Evolutionary conservation across 2,329 filamentous ascomycete genomes (phyloP), one percentile per base, ranked within the genome.

Genomic region (Claviceps quebecensis): DNA sequence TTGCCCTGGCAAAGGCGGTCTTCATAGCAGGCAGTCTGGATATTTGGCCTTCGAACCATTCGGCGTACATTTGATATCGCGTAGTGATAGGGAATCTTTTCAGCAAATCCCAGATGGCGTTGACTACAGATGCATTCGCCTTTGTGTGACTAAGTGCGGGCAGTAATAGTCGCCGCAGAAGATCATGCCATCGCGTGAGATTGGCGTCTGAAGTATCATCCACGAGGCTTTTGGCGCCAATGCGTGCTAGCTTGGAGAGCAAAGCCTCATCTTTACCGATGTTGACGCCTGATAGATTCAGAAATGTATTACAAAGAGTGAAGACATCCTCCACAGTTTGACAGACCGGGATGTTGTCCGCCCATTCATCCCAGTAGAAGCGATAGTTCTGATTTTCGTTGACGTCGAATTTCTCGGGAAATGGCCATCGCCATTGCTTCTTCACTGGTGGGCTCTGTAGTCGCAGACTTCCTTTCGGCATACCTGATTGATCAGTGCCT

Each of bases 331-430:
- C 88, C 5, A 95, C 81, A 1, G 75, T 86, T 64, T 95, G 90
- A 62, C 93, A 98, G 19, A 95, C 71, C 0, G 93, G 94, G 45
- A 98, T 76, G 56, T 93, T 95, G 66, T 97, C 91, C 2, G 83
- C 77, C 93, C 93, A 98, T 59, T 97, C 93, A 53, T 95, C 89
- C 83, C 93, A 96, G 66, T 98, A 98, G 64, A 94, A 97, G 37
- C 86, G 81, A 65, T 96, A 97, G 49, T 86, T 79, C n/a, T 77
- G 76, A 19, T 83, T 83, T 58, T 89, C 87, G 51, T 82, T 83
- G 26, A 80, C 81, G 60, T 93, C 87, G 56, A 76, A 76, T 57
- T 80, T 83, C 59, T 95, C 90, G 5, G 88, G 80, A 59, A 85
- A 84, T 4, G 89, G 86, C 91, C 91, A 96, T 55, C 86, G 80